Evolutionary conservation across 1,284 basidiomycete genomes (phyloP).

Genomic region (Tilletia indica): DNA sequence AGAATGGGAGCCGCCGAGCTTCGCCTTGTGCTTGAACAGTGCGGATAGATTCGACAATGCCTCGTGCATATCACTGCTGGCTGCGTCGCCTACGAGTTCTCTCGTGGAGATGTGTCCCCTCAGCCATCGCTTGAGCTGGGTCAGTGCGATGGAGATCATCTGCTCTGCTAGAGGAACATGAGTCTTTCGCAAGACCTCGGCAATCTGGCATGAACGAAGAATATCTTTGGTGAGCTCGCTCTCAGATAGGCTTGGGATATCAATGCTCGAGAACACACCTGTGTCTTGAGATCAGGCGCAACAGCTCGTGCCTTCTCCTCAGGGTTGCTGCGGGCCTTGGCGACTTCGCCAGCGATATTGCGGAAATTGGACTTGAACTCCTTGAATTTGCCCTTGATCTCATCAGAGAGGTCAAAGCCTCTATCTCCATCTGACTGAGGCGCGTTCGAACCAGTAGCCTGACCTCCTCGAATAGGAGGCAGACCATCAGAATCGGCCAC

Average conservation of each 20-base stretch:
- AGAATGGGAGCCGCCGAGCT: background rate
- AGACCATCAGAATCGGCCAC: background rate
- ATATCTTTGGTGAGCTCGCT: no score
- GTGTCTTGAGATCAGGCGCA: conserved; percentile 17
- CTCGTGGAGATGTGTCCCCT: conserved; percentile 17
- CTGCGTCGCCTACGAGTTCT: conserved; percentile 14
- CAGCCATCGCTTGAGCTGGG: conserved; percentile 19
- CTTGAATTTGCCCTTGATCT: conserved; percentile 11
- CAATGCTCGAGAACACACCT: background rate
- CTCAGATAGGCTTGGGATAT: background rate
- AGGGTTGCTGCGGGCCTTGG: conserved; percentile 5
- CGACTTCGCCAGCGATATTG: conserved; percentile 9
- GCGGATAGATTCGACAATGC: background rate
- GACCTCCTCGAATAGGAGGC: background rate
- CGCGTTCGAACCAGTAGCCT: background rate
- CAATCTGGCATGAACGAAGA: background rate
- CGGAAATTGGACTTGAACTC: conserved; percentile 18
- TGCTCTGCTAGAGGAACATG: conserved; percentile 15
- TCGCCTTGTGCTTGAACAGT: conserved; percentile 18
- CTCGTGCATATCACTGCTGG: conserved; percentile 10
- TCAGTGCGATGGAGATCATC: conserved; percentile 16
- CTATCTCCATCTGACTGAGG: background rate
- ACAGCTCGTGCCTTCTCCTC: conserved; percentile 17
- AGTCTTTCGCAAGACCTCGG: conserved; percentile 14
- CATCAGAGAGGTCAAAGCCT: conserved; percentile 15